These are phyloP conservation scores for Bruguiera parviflora DNA, from an alignment of 345 rosid species.

Conservation along the genomic window DNA sequence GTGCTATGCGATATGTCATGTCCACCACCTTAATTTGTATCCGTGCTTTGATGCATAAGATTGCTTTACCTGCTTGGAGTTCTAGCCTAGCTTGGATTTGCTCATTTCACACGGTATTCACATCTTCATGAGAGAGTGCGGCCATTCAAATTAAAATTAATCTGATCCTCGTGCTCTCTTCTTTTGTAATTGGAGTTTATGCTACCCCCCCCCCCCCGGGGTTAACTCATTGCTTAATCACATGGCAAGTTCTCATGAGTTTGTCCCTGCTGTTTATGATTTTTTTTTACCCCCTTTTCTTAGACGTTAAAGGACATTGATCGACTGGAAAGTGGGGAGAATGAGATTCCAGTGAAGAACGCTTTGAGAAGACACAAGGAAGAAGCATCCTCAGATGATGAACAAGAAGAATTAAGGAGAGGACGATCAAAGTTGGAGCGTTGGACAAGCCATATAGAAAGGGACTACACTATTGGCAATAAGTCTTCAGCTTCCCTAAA, in stretches of 20 bases:
- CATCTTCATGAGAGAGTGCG: background rate
- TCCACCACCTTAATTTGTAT: too few relatives aligned
- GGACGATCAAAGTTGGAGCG: slow-evolving; percentile 91
- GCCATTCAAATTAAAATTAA: background rate
- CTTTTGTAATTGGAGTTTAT: background rate
- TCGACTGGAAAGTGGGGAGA: slow-evolving; percentile 42
- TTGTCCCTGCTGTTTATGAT: slow-evolving; percentile 31
- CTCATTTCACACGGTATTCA: too few relatives aligned
- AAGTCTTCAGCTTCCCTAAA: slow-evolving; percentile 65
- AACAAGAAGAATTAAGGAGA: slow-evolving; percentile 66
- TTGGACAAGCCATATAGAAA: slow-evolving; percentile 93
- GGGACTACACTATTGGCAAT: slow-evolving; percentile 50
- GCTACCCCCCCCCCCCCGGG: background rate
- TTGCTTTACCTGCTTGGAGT: background rate
- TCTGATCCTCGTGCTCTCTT: background rate
- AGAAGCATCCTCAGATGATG: slow-evolving; percentile 72
- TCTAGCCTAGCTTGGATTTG: background rate
- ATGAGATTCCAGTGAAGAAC: slow-evolving; percentile 34
- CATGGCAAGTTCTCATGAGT: slow-evolving; percentile 17
- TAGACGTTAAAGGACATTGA: slow-evolving; percentile 55
- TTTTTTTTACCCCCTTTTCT: slow-evolving; percentile 32
- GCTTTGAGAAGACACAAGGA: slow-evolving; percentile 54
- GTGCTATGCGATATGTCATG: too few relatives aligned
- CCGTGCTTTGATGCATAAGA: background rate
- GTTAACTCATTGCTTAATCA: slow-evolving; percentile 8